phyloP scores from a whole-genome alignment of 805 yeast species.

The Diddensiella santjacobensis region DNA sequence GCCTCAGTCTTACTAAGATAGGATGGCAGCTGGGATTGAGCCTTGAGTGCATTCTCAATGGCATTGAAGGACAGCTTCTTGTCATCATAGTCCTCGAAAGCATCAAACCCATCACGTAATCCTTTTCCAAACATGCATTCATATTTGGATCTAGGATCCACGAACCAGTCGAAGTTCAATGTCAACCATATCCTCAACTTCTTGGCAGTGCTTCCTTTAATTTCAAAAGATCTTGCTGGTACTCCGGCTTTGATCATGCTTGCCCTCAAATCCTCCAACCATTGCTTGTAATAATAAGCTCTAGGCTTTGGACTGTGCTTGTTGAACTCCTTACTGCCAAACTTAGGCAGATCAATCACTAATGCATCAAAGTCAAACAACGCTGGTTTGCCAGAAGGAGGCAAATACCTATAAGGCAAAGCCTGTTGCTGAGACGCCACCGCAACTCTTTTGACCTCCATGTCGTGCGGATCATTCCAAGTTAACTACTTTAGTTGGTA shows the following conservation, averaged over 20 bases:
- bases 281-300: background rate
- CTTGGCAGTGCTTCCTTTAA: background rate
- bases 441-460: background rate
- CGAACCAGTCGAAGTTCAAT: background rate
- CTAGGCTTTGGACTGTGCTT: background rate
- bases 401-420: background rate
- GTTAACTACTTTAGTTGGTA: background rate
- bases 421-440: background rate
- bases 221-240: background rate
- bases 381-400: background rate
- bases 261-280: background rate
- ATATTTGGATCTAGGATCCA: background rate
- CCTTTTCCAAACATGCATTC: background rate
- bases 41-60: background rate
- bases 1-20: background rate
- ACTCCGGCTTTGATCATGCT: background rate
- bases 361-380: background rate
- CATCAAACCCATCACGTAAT: background rate
- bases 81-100: background rate
- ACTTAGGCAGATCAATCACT: background rate
- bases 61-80: background rate
- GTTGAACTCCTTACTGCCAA: background rate
- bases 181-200: background rate
- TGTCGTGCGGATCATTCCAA: background rate
- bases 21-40: background rate